Evolutionary conservation across 371 early-diverging fungal genomes (phyloP), one percentile per base, ranked within the genome.

Genomic region (Haplosporangium sp.): DNA sequence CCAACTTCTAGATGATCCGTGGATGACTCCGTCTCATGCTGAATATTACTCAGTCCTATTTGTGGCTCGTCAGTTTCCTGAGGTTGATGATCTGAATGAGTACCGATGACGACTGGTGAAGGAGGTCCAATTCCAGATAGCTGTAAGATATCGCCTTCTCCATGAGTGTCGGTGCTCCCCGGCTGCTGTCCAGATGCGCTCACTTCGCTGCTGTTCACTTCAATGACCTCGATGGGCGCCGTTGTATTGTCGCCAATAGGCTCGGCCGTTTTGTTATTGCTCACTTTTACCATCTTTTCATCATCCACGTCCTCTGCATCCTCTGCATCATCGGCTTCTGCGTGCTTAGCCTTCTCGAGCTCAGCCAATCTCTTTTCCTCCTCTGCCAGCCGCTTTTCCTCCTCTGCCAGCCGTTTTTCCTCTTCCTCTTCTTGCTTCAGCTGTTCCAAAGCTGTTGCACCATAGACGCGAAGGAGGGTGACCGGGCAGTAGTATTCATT

Each of bases 401-500:
- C 83, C 50, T 82, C 81, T 0, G 73, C 73, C 45, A 63, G 38
- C 38, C 79, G 71, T 62, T 90, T 85, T 60, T 92, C 89, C 42
- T 91, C 88, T 20, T 86, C 89, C 55, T 86, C 88, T 20, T 91
- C 89, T 23, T 85, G 83, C 55, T 91, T 90, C 59, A 90, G 91
- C 51, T 94, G 93, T 72, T 97, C 98, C 87, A 96, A 88, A 87
- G 96, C 95, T 0, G 96, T 93, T 50, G 91, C 92, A 2, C 99
- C 98, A 75, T 94, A 94, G 0, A 97, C 98, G 21, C 91, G 86
- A 43, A 99, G 79, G 37, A 95, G 80, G 50, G 92, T 95, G 5
- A 99, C 66, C 7, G 98, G 98, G 80, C 99, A 99, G 76, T 95
- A 98, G 67, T 90, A 95, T 79, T 99, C 96, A 48, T 84, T 81